Conservation (phyloP, 176 grass and related monocot genomes). For the Oryza brachyantha region DNA sequence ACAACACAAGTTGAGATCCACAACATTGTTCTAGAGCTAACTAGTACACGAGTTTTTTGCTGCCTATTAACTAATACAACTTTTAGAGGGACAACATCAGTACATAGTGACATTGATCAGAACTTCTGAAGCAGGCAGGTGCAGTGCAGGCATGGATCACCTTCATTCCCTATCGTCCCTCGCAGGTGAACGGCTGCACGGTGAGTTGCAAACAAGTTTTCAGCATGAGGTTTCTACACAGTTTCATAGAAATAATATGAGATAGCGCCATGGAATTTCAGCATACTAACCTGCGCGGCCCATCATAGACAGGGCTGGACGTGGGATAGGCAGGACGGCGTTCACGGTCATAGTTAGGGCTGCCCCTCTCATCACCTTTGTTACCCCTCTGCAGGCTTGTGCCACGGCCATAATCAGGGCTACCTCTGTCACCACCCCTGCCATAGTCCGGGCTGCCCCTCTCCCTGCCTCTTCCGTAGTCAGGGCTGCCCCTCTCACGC, state of each 20-base stretch:
- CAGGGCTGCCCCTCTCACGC: slow-evolving; percentile 66
- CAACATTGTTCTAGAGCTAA: not conserved
- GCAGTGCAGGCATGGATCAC: not conserved
- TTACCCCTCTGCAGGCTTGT: slow-evolving; percentile 43
- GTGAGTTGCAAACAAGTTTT: slow-evolving; percentile 12
- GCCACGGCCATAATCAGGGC: slow-evolving; percentile 59
- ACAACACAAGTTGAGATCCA: not conserved
- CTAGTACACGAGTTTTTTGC: slow-evolving; percentile 25
- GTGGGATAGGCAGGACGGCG: slow-evolving; percentile 37
- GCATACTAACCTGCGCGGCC: slow-evolving; percentile 38
- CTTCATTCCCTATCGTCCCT: slow-evolving; percentile 46
- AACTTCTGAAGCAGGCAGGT: not conserved
- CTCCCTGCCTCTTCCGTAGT: slow-evolving; percentile 51
- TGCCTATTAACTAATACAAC: slow-evolving; percentile 19
- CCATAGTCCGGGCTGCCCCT: slow-evolving; percentile 72
- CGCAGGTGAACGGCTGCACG: slow-evolving; percentile 44
- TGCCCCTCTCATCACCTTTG: slow-evolving; percentile 48
- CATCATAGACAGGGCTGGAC: slow-evolving; percentile 60
- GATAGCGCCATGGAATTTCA: not conserved
- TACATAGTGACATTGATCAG: not conserved
- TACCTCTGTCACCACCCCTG: slow-evolving; percentile 57
- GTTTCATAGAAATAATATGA: not conserved
- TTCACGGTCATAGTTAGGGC: slow-evolving; percentile 50
- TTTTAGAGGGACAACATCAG: not conserved
- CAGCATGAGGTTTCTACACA: not conserved